Evolutionary conservation across 1,284 basidiomycete species (phyloP).

Genomic region (Sparassis latifolia): DNA sequence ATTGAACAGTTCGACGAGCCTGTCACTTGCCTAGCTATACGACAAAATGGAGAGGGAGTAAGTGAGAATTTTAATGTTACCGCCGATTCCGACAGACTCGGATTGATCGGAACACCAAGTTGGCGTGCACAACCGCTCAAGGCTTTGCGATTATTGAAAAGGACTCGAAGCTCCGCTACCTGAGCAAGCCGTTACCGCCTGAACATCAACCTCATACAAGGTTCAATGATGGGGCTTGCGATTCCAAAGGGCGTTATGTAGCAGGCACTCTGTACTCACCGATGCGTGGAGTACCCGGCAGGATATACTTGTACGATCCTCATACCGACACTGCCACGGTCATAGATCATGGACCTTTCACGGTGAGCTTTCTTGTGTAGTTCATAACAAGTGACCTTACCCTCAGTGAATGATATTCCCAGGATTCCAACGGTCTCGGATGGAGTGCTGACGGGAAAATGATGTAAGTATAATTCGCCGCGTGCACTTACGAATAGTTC

Average conservation of each 20-base stretch:
- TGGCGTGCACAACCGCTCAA: slow-evolving; percentile 47
- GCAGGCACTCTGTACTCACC: slow-evolving; percentile 53
- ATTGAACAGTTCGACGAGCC: slow-evolving; percentile 44
- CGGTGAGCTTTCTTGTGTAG: slow-evolving; percentile 31
- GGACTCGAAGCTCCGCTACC: slow-evolving; percentile 36
- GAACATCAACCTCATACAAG: slow-evolving; percentile 38
- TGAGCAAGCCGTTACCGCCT: slow-evolving; percentile 41
- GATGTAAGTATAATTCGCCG: slow-evolving; percentile 33
- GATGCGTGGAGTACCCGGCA: slow-evolving; percentile 44
- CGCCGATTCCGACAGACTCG: too few relatives aligned
- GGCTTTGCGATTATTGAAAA: slow-evolving; percentile 48
- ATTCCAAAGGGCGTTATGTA: slow-evolving; percentile 56
- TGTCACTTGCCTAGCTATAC: slow-evolving; percentile 48
- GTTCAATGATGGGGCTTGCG: slow-evolving; percentile 69
- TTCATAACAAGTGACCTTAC: slow-evolving; percentile 4
- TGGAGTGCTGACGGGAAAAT: slow-evolving; percentile 57
- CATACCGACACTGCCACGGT: slow-evolving; percentile 36
- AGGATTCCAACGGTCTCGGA: slow-evolving; percentile 62
- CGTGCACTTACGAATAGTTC: background rate
- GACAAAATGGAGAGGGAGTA: slow-evolving; percentile 41
- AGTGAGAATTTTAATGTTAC: slow-evolving; percentile 12
- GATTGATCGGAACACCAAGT: slow-evolving; percentile 24
- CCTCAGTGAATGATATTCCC: background rate
- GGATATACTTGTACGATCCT: slow-evolving; percentile 57
- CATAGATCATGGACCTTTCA: slow-evolving; percentile 60